Base-by-base conservation (phyloP, 805 yeast species). In the Candida tallmaniae region DNA sequence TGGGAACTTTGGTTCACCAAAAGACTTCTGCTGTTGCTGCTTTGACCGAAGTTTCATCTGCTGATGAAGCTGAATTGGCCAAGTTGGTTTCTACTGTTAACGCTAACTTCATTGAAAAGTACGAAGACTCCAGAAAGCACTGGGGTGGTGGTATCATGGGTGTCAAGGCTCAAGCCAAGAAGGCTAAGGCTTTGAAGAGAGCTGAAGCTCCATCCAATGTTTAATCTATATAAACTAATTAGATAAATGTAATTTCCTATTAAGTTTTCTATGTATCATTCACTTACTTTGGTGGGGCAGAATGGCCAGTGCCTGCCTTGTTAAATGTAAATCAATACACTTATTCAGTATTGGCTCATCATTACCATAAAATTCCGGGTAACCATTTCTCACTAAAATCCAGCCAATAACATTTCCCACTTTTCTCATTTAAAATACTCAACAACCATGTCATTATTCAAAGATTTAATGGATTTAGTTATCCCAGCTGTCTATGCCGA, bases 81-180 rank as follows among this genome's bases (percentile, higher is more conserved):
- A 84, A 86, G 68, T 79, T 90, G 61, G 78, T 93, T 53, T 83
- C 96, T 40, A 83, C 97, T 60, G 78, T 90, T 70, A 80, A 87
- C 74, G 82, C 95, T 53, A 88, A 87, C 93, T 90, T 83, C 73
- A 68, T 71, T 57, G 95, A 85, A 65, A 86, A 87, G 74, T 86
- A 82, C 83, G 97, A 90, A 63, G 97, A 93, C 57, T 62, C 77
- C 65, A 90, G 94, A 80, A 88, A 86, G 76, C 95, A 87, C 83
- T 90, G 98, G 98, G 97, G 97, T 79, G 98, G 98, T 79, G 98
- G 98, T 79, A 65, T 87, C 70, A 75, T 93, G 79, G 96, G 97
- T 70, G 74, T 83, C 57, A 93, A 90, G 78, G 87, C 97, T 61
- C 78, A 76, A 60, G 93, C 80, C 62, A 86, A 83, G 76, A 64